Evolutionary conservation across 1,284 basidiomycete genomes (phyloP).

Genomic region (Ceratorhiza oryzae-sativae): DNA sequence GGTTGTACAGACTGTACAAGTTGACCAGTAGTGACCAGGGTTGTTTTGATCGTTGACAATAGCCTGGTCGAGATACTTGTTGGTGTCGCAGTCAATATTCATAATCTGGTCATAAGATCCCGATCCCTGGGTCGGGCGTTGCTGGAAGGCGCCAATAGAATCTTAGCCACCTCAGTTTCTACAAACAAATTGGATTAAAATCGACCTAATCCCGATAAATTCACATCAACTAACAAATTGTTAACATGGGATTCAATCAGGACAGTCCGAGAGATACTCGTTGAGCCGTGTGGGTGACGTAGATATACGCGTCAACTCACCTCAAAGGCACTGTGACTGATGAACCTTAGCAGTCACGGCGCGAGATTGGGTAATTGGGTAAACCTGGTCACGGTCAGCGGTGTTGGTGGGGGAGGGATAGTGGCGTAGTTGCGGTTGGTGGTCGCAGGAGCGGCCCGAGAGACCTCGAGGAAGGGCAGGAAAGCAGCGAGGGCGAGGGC

Average conservation of each 20-base stretch:
- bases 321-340: slow-evolving; percentile 23
- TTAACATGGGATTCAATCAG: slow-evolving; percentile 35
- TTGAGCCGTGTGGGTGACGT: not conserved
- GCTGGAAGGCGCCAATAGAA: slow-evolving; percentile 39
- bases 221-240: slow-evolving; percentile 12
- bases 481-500: slow-evolving; percentile 4
- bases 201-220: not conserved
- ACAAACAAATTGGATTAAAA: not conserved
- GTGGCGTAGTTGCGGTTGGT: slow-evolving; percentile 5
- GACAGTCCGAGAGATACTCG: slow-evolving; percentile 6
- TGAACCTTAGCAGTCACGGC: slow-evolving; percentile 30
- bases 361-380: slow-evolving; percentile 23
- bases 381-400: slow-evolving; percentile 29
- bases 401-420: slow-evolving; percentile 25
- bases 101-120: slow-evolving; percentile 38
- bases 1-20: slow-evolving; percentile 39
- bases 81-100: slow-evolving; percentile 29
- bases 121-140: slow-evolving; percentile 39
- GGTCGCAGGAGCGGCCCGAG: slow-evolving; percentile 13
- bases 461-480: slow-evolving; percentile 20
- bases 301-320: not conserved
- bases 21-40: slow-evolving; percentile 36
- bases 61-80: slow-evolving; percentile 34
- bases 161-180: slow-evolving; percentile 39
- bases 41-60: slow-evolving; percentile 33